These are phyloP conservation scores for Brassica balearica DNA, from an alignment of 441 rosid genomes.

Conservation along the genomic window DNA sequence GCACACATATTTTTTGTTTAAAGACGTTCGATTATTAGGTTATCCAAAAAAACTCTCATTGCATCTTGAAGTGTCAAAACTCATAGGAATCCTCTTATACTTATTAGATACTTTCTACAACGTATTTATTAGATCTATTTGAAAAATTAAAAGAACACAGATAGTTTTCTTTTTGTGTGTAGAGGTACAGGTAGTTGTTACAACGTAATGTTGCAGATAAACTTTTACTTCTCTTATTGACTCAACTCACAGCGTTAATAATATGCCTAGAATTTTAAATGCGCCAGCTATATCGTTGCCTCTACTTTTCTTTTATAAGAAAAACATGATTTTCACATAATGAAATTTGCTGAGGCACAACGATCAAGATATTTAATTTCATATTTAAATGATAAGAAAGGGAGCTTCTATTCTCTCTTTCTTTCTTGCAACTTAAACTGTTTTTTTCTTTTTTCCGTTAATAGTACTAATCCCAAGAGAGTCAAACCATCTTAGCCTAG, in stretches of 20 bases:
- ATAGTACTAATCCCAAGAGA: conserved; percentile 40
- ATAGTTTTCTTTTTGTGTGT: background rate
- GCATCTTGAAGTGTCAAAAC: background rate
- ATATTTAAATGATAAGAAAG: conserved; percentile 4
- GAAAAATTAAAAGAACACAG: background rate
- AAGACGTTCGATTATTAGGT: background rate
- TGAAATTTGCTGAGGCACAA: conserved; percentile 24
- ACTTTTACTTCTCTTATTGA: conserved; percentile 28
- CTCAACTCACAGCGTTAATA: conserved; percentile 28
- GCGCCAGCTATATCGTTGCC: conserved; percentile 29
- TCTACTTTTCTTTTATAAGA: background rate
- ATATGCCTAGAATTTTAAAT: conserved; percentile 29
- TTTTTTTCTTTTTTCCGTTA: background rate
- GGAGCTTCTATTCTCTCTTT: conserved; percentile 45
- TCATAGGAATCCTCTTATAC: background rate
- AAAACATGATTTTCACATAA: background rate
- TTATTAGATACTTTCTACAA: background rate
- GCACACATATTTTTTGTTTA: background rate
- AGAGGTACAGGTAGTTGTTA: conserved; percentile 6
- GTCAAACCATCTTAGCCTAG: conserved; percentile 31
- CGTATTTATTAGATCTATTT: background rate
- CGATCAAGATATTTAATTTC: background rate
- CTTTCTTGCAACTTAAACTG: conserved; percentile 19
- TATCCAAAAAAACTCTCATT: background rate
- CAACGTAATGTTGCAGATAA: conserved; percentile 20